Evolutionary conservation across 208 protist genomes (phyloP), one percentile per base, ranked within the genome.

Genomic region (Crithidia brevicula): DNA sequence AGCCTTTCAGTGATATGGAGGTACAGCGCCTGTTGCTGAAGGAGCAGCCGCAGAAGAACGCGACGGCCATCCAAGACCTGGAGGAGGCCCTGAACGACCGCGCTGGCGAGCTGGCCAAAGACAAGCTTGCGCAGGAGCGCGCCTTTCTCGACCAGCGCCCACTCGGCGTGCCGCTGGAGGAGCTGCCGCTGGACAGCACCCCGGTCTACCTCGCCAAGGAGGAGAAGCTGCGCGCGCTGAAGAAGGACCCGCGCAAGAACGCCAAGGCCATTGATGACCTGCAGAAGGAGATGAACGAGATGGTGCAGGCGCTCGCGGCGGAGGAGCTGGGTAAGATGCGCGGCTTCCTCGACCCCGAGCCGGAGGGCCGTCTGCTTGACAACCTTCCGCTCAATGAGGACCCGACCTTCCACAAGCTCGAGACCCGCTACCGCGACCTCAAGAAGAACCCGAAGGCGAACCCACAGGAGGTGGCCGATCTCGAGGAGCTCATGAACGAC

Each of bases 401-500:
- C 52, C 71, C 86, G 16, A 54, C 82, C 52, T 92, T 92, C 67
- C 77, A 68, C 52, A 61, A 79, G 28, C 45, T 85, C 43, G 82
- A 91, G 61, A 54, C 76, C 22, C 71, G 85, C 61, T 83, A 87
- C 61, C 82, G 83, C 69, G 80, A 84, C 15, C 72, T 92, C 27
- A 79, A 83, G 53, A 85, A 84, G 60, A 76, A 81, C 63, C 65
- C 73, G 42, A 71, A 72, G 54, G 58, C 67, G 45, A 93, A 92
- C 50, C 70, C 54, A 30, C 66, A 89, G 68, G 73, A 75, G 42
- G 60, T 92, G 40, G 79, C 79, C 28, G 88, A 89, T 49, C 63
- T 92, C 13, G 79, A 91, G 74, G 86, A 92, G 60, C 63, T 85
- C 20, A 89, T 94, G 83, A 92, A 92, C 68, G 81, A 88, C 59